Evolutionary conservation across 2,329 filamentous ascomycete genomes (phyloP), one percentile per base, ranked within the genome.

Genomic region (Elsinoe australis): DNA sequence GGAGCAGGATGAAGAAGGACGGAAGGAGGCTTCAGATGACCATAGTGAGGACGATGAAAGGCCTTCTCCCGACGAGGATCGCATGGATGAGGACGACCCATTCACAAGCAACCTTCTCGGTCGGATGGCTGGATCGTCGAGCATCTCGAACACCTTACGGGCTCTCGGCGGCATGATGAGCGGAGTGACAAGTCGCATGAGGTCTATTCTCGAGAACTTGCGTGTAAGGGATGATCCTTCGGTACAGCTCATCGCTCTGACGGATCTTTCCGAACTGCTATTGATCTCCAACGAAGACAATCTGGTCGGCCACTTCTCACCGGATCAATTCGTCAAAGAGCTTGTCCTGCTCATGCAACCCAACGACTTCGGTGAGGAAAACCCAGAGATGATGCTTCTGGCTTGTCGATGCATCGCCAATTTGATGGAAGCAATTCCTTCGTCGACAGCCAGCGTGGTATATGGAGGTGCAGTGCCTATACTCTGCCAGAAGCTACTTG

Each of bases 211-310:
- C 38, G 71, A 73, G 47, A 69, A 71, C 52, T 71, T 98, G 50
- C 82, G 83, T 55, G 81, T 85, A 58, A 90, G 89, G 61, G 86
- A 90, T 38, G 87, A 95, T 54, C 79, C 83, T 4, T 89, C 88
- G 0, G 70, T 92, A 31, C 94, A 98, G 69, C 74, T 95, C 56
- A 88, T 95, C 59, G 92, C 90, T 21, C 71, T 98, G 22, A 87
- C 94, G 65, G 90, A 96, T 57, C 73, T 98, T 5, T 95, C 90
- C 0, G 89, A 98, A 65, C 82, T 96, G 47, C 72, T 98, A 4
- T 73, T 98, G 22, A 86, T 98, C 29, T 95, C 90, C 8, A 96
- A 92, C 56, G 92, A 98, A 67, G 92, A 98, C 62, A 95, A 94
- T 55, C 75, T 98, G 8, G 87, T 90, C 1, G 92, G 92, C 3